Evolutionary conservation across 768 basidiomycete species (phyloP).

Genomic region (Lentinus brumalis): DNA sequence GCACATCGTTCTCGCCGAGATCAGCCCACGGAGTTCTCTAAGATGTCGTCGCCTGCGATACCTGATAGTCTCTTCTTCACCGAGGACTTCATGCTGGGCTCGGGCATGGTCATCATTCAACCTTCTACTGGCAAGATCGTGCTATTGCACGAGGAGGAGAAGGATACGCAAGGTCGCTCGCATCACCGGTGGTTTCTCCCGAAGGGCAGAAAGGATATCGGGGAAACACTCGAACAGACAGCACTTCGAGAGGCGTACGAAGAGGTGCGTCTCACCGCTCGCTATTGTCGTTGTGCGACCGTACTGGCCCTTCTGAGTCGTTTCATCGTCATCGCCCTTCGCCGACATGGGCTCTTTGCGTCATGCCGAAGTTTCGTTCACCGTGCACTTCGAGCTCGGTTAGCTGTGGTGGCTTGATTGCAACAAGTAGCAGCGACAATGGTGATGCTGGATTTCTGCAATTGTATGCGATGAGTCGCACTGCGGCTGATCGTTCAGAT

Average conservation of each 20-base stretch:
- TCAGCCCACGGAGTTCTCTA: constrained; percentile 29
- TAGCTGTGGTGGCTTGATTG: too few relatives aligned
- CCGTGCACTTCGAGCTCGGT: too few relatives aligned
- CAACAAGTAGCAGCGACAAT: too few relatives aligned
- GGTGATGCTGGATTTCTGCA: too few relatives aligned
- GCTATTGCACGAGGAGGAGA: constrained; percentile 44
- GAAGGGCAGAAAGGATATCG: constrained; percentile 64
- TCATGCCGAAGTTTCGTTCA: too few relatives aligned
- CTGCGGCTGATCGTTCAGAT: too few relatives aligned
- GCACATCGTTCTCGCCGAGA: background rate
- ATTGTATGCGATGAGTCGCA: too few relatives aligned
- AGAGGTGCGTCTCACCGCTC: constrained; percentile 54
- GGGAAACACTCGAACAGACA: constrained; percentile 60
- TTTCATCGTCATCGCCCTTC: too few relatives aligned
- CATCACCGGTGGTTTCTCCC: constrained; percentile 54
- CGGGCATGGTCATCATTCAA: constrained; percentile 66
- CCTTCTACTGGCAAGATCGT: constrained; percentile 56
- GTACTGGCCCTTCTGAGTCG: background rate
- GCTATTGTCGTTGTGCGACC: background rate
- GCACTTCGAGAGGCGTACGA: constrained; percentile 69
- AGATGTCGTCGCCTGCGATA: constrained; percentile 44
- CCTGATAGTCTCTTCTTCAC: constrained; percentile 49
- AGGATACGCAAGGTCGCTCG: constrained; percentile 6
- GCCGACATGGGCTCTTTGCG: too few relatives aligned
- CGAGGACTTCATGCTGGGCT: constrained; percentile 57